Evolutionary conservation across 1,284 basidiomycete species (phyloP).

Genomic region (Cutaneotrichosporon arboriforme): DNA sequence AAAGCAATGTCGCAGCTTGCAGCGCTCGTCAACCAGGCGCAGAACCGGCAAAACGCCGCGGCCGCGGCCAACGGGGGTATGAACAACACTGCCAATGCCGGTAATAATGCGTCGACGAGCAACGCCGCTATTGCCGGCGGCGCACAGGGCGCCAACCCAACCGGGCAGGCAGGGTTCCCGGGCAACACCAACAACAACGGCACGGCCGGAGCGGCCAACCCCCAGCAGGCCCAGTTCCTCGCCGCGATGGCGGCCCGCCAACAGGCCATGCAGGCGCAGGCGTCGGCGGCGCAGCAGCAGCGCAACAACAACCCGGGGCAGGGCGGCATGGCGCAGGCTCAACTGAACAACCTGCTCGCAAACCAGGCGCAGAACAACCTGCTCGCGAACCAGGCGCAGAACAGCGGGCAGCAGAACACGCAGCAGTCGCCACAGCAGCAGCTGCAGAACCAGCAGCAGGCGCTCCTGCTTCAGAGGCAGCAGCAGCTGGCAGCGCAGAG

Average conservation of each 20-base stretch:
- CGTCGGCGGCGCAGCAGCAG: background rate
- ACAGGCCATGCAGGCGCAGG: slow-evolving; percentile 5
- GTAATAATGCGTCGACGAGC: background rate
- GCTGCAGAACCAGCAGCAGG: slow-evolving; percentile 9
- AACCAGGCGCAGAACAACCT: background rate
- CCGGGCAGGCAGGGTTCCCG: too few species aligned
- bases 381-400: background rate
- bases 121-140: too few species aligned
- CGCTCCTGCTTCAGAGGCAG: background rate
- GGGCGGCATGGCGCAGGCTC: background rate
- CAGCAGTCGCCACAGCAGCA: slow-evolving; percentile 5
- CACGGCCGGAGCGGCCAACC: slow-evolving; percentile 1
- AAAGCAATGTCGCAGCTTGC: slow-evolving; percentile 16
- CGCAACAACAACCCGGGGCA: background rate
- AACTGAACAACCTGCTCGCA: background rate
- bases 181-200: background rate
- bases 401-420: background rate
- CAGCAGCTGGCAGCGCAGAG: slow-evolving; percentile 3
- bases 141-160: too few species aligned
- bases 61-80: background rate
- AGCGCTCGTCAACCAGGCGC: slow-evolving; percentile 10
- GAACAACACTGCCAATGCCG: background rate
- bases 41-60: slow-evolving; percentile 3
- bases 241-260: slow-evolving; percentile 15
- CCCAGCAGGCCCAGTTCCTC: slow-evolving; percentile 14